phyloP scores from a whole-genome alignment of 2,329 filamentous ascomycete genomes.

The Cladophialophora chaetospira region DNA sequence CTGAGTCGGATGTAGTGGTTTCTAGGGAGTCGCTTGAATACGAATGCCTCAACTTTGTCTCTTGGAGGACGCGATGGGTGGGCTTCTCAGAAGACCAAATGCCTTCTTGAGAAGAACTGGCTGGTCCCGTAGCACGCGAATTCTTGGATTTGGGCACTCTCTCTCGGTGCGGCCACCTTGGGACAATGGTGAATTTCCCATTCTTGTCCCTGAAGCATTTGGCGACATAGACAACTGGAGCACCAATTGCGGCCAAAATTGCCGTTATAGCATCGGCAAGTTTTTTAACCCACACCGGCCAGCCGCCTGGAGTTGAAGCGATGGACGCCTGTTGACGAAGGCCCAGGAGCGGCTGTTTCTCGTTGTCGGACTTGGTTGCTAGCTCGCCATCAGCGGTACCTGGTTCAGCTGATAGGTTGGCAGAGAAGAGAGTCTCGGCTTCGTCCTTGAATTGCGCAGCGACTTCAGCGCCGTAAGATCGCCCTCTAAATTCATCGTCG shows the following conservation, averaged over 20 bases:
- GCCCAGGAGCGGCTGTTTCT: slow-evolving; percentile 70
- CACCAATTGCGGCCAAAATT: slow-evolving; percentile 74
- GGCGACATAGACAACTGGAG: slow-evolving; percentile 79
- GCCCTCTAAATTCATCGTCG: slow-evolving; percentile 41
- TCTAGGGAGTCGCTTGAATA: slow-evolving; percentile 33
- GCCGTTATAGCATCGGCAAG: slow-evolving; percentile 73
- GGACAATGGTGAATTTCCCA: slow-evolving; percentile 75
- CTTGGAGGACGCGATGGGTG: slow-evolving; percentile 19
- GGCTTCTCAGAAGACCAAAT: slow-evolving; percentile 24
- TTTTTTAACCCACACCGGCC: slow-evolving; percentile 63
- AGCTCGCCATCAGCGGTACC: slow-evolving; percentile 37
- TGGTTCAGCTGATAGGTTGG: slow-evolving; percentile 29
- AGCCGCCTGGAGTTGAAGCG: slow-evolving; percentile 41
- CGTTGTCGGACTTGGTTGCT: slow-evolving; percentile 51
- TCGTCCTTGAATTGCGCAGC: slow-evolving; percentile 38
- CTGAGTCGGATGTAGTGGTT: slow-evolving; percentile 27
- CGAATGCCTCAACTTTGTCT: slow-evolving; percentile 30
- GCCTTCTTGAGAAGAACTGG: slow-evolving; percentile 14
- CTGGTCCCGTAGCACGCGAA: slow-evolving; percentile 28
- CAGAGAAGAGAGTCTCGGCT: slow-evolving; percentile 36
- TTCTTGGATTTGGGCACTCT: slow-evolving; percentile 20
- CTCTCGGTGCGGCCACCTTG: slow-evolving; percentile 61
- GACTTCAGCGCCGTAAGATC: slow-evolving; percentile 48
- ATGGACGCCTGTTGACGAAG: slow-evolving; percentile 41
- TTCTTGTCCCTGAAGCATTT: slow-evolving; percentile 80